Percentiles rank a stretch among this genome's conserved stretches.
These are phyloP conservation scores for Lanmaoa pseudosensibilis DNA, from an alignment of 768 basidiomycete genomes.

Conservation along the genomic window DNA sequence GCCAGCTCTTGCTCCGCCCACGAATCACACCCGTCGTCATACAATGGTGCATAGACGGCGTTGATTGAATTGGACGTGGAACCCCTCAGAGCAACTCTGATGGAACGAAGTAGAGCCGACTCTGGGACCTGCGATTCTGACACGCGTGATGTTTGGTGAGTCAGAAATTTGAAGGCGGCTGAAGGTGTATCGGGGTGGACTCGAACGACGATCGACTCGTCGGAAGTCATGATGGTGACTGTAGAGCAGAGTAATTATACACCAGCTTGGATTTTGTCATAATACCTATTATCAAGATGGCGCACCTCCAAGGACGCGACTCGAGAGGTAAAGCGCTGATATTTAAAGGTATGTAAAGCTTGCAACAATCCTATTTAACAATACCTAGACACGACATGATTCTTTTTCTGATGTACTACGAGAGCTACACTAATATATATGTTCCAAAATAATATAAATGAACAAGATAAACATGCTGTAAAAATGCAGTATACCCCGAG, in stretches of 20 bases:
- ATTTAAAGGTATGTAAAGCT: not conserved
- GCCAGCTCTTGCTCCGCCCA: slow-evolving; percentile 62
- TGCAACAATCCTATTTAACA: slow-evolving; percentile 18
- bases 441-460: slow-evolving; percentile 40
- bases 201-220: slow-evolving; percentile 34
- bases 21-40: slow-evolving; percentile 39
- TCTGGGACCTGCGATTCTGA: slow-evolving; percentile 16
- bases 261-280: not conserved
- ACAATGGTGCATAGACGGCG: slow-evolving; percentile 43
- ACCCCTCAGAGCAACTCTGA: slow-evolving; percentile 60
- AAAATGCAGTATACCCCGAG: slow-evolving; percentile 35
- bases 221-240: slow-evolving; percentile 16
- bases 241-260: not conserved
- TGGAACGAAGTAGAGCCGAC: slow-evolving; percentile 52
- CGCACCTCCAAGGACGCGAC: no score
- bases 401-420: slow-evolving; percentile 18
- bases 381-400: slow-evolving; percentile 2
- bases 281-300: not conserved
- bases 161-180: slow-evolving; percentile 45
- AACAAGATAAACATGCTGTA: slow-evolving; percentile 37
- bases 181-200: slow-evolving; percentile 45
- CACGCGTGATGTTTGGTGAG: slow-evolving; percentile 24
- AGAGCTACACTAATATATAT: slow-evolving; percentile 31
- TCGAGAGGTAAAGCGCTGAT: no score
- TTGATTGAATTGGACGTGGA: slow-evolving; percentile 44